Evolutionary conservation across 2,329 filamentous ascomycete species (phyloP), one percentile per base, ranked within the genome.

Genomic region (Aureobasidium lini): DNA sequence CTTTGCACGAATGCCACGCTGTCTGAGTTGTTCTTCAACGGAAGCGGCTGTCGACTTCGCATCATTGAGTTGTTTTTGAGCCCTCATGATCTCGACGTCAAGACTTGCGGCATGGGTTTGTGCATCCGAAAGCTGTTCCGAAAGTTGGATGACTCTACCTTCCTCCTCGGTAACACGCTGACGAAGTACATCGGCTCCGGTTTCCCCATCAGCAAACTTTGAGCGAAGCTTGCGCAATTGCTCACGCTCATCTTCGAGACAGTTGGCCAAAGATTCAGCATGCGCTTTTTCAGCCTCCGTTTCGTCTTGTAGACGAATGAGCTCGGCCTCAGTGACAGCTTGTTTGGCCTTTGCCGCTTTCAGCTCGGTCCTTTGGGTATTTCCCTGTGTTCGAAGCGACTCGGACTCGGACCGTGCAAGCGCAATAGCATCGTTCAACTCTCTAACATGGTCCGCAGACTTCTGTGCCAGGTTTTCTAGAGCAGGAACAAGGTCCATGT

Each of bases 181-280:
- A 59, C 88, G 85, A 58, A 96, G 75, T 31, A 84, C 85, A 71
- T 92, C 89, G 0, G 90, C 91, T 5, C 90, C 90, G 3, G 86
- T 91, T 71, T 94, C 90, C 15, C 90, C 91, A 64, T 92, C 88
- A 1, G 88, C 84, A 68, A 95, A 86, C 70, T 87, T 88, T 15
- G 78, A 77, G 60, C 89, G 84, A 23, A 95, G 76, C 31, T 81
- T 77, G 60, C 80, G 82, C 23, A 95, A 79, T 65, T 94, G 87
- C 13, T 81, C 76, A 40, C 88, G 84, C 61, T 88, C 84, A 59
- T 88, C 84, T 2, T 81, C 77, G n/a, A 86, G 73, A 65, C 84
- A 82, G 11, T 75, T 68, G 15, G 73, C 72, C 36, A 84, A 68
- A 0, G 76, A 74, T 1, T 69, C 69, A 7, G 76, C 69, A 64